phyloP scores from a whole-genome alignment of 345 rosid genomes.

The Rubroshorea leprosula region DNA sequence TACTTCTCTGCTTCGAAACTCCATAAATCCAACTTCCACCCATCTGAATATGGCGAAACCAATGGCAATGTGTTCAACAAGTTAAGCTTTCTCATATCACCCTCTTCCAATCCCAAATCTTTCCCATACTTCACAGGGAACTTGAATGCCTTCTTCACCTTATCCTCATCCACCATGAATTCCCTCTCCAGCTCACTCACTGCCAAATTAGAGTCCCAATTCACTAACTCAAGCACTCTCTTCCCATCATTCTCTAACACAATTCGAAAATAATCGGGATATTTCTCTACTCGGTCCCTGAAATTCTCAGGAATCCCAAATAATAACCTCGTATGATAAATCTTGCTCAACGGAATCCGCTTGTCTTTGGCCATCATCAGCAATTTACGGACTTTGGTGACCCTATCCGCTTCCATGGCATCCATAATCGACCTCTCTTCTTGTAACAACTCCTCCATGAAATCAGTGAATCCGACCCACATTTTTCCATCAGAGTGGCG shows the following conservation, averaged over 20 bases:
- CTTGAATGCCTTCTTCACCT: constrained; percentile 50
- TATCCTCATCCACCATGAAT: constrained; percentile 61
- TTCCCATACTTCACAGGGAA: too few species aligned
- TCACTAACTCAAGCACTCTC: constrained; percentile 62
- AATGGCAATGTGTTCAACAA: constrained; percentile 59
- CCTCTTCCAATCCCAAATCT: constrained; percentile 56
- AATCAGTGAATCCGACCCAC: constrained; percentile 79
- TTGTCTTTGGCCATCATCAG: constrained; percentile 77
- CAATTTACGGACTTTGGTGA: constrained; percentile 51
- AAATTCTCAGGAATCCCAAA: constrained; percentile 92
- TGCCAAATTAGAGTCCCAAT: constrained; percentile 64
- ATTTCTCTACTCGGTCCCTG: constrained; percentile 59
- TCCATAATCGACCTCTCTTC: constrained; percentile 53
- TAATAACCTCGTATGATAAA: constrained; percentile 62
- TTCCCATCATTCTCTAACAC: constrained; percentile 56
- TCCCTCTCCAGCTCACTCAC: constrained; percentile 60
- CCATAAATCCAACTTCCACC: constrained; percentile 60
- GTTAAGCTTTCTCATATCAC: constrained; percentile 48
- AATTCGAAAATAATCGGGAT: constrained; percentile 57
- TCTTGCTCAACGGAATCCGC: constrained; percentile 62
- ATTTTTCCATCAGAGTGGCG: constrained; percentile 64
- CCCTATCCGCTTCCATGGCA: constrained; percentile 57
- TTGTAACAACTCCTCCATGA: too few species aligned
- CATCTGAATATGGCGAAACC: constrained; percentile 82
- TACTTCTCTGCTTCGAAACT: constrained; percentile 87